Evolutionary conservation across 1,284 basidiomycete species (phyloP), one percentile per base, ranked within the genome.

Genomic region (Rhodotorula sp.): DNA sequence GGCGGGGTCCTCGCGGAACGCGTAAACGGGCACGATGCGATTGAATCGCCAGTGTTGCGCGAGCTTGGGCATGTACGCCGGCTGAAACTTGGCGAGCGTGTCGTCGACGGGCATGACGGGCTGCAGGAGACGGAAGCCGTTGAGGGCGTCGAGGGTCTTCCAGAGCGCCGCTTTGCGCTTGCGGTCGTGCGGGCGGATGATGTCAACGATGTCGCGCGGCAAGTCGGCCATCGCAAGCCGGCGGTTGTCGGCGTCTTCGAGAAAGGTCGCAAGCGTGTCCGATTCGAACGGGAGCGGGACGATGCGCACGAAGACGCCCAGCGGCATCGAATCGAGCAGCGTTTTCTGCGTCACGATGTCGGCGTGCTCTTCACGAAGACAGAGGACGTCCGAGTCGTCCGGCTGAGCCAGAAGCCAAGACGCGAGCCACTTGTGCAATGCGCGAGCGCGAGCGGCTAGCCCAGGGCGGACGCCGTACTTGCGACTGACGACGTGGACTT

Each of bases 391-490:
- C n/a, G 83, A 80, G 2, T 81, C 71, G 25, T 84, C 86, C 9
- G 80, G 66, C 45, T 77, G 72, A 1, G 73, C 67, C 10, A 79
- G 79, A 75, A 86, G 83, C 56, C 91, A 66, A 45, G 63, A 60
- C 19, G 61, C 68, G 56, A 74, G 68, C 67, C 71, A 74, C n/a
- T 89, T 80, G 79, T 92, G 89, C 3, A 91, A 81, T 69, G 86
- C 83, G 49, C 86, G 86, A 17, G 87, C 86, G 54, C 91, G 85
- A 14, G 86, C 81, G 48, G 85, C 85, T 77, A 87, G 88, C 17
- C 88, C 90, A 34, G 86, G 82, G 58, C 89, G 84, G 78, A 86
- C 90, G 21, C 90, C 90, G 78, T 89, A 89, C 48, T 86, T 72
- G 75, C 92, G 90, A 10, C 86, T 85, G 23, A 88, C 75, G 1